A percentile compares a stretch with the other conserved stretches of the same genome.
Evolutionary conservation across 2,329 filamentous ascomycete genomes (phyloP).

Genomic region (Talaromyces sp.): DNA sequence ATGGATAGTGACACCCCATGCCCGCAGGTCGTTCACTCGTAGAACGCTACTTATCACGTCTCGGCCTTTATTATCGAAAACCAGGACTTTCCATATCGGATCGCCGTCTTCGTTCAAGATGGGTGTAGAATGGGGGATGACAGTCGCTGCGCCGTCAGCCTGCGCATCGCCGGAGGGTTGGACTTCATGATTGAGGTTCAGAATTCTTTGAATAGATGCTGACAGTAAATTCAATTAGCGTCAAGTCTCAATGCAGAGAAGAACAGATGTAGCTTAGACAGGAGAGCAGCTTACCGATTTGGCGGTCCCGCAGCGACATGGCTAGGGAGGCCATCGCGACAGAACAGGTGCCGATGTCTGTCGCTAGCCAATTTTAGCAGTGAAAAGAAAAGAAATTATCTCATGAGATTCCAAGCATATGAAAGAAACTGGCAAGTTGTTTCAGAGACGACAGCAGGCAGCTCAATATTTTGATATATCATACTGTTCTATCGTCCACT

Average conservation of each 20-base stretch:
- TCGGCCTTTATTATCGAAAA: conserved; percentile 87
- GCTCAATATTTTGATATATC: conserved; percentile 4
- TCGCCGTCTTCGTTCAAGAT: conserved; percentile 84
- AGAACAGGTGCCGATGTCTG: conserved; percentile 1
- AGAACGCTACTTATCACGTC: conserved; percentile 97
- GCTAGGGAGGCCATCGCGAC: conserved; percentile 55
- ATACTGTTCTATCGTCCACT: conserved; percentile 28
- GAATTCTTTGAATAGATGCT: conserved; percentile 92
- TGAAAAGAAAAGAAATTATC: not conserved
- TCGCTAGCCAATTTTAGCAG: not conserved
- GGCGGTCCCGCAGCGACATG: conserved; percentile 66
- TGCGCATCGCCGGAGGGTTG: conserved; percentile 55
- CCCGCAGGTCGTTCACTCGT: conserved; percentile 85
- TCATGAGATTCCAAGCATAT: not conserved
- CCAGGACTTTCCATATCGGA: conserved; percentile 95
- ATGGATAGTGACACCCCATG: conserved; percentile 95
- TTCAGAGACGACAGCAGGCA: not conserved
- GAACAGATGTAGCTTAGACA: conserved; percentile 18
- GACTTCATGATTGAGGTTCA: conserved; percentile 82
- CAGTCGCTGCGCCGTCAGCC: conserved; percentile 63
- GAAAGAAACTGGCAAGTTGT: not conserved
- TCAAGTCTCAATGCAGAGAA: not conserved
- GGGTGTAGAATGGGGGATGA: conserved; percentile 68
- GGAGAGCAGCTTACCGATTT: conserved; percentile 60
- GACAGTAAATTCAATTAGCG: not conserved